phyloP scores from a whole-genome alignment of 495 filamentous ascomycete species.

The Pseudomonodictys pantanalensis region DNA sequence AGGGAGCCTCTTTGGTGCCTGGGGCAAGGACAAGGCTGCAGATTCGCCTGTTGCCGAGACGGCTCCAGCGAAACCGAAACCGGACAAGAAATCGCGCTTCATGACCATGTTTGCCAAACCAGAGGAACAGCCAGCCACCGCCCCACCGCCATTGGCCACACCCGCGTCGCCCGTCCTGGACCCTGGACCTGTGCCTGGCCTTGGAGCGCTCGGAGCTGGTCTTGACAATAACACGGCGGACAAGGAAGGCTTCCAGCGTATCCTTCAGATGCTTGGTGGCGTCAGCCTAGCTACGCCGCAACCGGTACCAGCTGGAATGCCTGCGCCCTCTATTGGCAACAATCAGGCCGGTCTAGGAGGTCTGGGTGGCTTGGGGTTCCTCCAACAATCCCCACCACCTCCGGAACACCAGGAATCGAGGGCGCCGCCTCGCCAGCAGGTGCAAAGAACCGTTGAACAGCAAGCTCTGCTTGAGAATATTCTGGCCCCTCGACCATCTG shows the following conservation, averaged over 20 bases:
- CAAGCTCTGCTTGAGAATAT: constrained; percentile 24
- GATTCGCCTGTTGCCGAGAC: constrained; percentile 36
- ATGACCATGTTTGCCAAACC: constrained; percentile 68
- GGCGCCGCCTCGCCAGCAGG: constrained; percentile 12
- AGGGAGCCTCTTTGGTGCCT: constrained; percentile 80
- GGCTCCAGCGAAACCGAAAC: constrained; percentile 50
- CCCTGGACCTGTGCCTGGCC: too few relatives aligned
- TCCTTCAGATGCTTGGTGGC: constrained; percentile 76
- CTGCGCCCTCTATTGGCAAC: constrained; percentile 1
- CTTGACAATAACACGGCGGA: constrained; percentile 65
- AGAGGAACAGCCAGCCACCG: constrained; percentile 50
- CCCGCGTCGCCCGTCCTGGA: constrained; percentile 25
- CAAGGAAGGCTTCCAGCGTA: constrained; percentile 83
- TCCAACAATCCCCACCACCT: constrained; percentile 5
- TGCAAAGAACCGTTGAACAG: constrained; percentile 26
- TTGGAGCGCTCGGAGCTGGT: too few relatives aligned
- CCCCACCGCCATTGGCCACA: constrained; percentile 31
- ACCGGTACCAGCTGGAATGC: neutral
- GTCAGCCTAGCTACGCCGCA: constrained; percentile 35
- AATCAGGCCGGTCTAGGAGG: constrained; percentile 19
- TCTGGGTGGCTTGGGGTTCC: constrained; percentile 14
- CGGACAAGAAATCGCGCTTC: constrained; percentile 63
- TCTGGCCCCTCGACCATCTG: constrained; percentile 19
- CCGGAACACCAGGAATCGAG: constrained; percentile 3
- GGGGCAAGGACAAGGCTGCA: constrained; percentile 33